Evolutionary conservation across 306 rosid species (phyloP).

Genomic region (Astragalus glycyphyllos): DNA sequence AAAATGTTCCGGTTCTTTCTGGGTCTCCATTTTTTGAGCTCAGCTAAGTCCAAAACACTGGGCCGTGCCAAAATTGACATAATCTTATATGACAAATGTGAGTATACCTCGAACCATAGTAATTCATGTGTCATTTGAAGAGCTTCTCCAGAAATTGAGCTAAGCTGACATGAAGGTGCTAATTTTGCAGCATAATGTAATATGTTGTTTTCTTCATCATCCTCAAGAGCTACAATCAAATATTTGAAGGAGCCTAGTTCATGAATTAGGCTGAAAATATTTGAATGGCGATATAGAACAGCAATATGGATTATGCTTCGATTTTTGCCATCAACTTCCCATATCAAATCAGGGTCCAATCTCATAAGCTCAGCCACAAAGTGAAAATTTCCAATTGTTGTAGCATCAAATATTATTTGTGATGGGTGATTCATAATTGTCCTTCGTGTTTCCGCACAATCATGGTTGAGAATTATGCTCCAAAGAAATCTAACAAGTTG

Average conservation of each 20-base stretch:
- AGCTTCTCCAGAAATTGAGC: conserved; percentile 46
- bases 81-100: background rate
- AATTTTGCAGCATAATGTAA: conserved; percentile 52
- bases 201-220: conserved; percentile 40
- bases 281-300: conserved; percentile 49
- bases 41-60: too few relatives aligned
- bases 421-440: conserved; percentile 42
- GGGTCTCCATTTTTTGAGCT: too few relatives aligned
- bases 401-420: conserved; percentile 45
- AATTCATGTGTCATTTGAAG: conserved; percentile 54
- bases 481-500: conserved; percentile 49
- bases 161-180: conserved; percentile 45
- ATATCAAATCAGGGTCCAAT: conserved; percentile 47
- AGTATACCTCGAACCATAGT: conserved; percentile 53
- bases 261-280: conserved; percentile 41
- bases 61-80: background rate
- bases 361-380: conserved; percentile 45
- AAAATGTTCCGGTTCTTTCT: too few relatives aligned
- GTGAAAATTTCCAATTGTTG: conserved; percentile 48
- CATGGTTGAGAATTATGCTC: conserved; percentile 3
- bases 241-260: conserved; percentile 44
- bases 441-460: conserved; percentile 15
- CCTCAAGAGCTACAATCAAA: conserved; percentile 34
- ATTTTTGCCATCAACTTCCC: conserved; percentile 45
- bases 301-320: conserved; percentile 53